Evolutionary conservation across 1,284 basidiomycete species (phyloP).

Genomic region (Ceratobasidium sp.): DNA sequence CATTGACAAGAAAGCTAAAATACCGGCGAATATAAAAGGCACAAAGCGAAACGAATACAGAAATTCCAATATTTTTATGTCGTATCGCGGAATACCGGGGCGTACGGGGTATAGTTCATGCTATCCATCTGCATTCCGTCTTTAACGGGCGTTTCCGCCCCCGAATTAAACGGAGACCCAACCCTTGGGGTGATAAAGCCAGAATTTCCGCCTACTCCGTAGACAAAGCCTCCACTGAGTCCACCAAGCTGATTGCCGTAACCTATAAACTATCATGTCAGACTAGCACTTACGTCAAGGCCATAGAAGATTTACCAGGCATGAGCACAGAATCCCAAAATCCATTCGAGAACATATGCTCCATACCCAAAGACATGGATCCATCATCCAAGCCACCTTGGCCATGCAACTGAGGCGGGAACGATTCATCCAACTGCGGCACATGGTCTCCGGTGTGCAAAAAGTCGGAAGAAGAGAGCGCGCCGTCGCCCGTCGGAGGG

Average conservation of each 20-base stretch:
- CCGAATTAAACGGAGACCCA: constrained; percentile 60
- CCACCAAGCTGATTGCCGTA: constrained; percentile 83
- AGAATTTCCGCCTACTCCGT: constrained; percentile 78
- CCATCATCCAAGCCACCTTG: constrained; percentile 51
- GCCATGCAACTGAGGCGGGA: constrained; percentile 35
- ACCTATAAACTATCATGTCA: constrained; percentile 62
- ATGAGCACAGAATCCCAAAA: constrained; percentile 90
- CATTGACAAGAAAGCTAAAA: constrained; percentile 15
- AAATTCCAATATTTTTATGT: constrained; percentile 3
- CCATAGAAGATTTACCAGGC: constrained; percentile 69
- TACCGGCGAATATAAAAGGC: constrained; percentile 8
- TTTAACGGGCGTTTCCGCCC: constrained; percentile 57
- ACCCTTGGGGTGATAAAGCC: constrained; percentile 73
- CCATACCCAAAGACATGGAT: constrained; percentile 76
- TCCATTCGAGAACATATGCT: constrained; percentile 78
- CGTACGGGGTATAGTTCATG: constrained; percentile 37
- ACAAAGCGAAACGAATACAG: constrained; percentile 17
- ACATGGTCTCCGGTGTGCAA: constrained; percentile 14
- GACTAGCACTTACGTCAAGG: constrained; percentile 28
- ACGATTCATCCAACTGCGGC: constrained; percentile 23
- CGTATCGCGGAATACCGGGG: constrained; percentile 38
- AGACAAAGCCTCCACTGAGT: constrained; percentile 84
- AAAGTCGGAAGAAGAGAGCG: constrained; percentile 16
- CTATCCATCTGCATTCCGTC: constrained; percentile 17
- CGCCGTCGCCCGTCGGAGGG: constrained; percentile 42